Conservation (phyloP, 345 rosid species). For the Excoecaria agallocha region DNA sequence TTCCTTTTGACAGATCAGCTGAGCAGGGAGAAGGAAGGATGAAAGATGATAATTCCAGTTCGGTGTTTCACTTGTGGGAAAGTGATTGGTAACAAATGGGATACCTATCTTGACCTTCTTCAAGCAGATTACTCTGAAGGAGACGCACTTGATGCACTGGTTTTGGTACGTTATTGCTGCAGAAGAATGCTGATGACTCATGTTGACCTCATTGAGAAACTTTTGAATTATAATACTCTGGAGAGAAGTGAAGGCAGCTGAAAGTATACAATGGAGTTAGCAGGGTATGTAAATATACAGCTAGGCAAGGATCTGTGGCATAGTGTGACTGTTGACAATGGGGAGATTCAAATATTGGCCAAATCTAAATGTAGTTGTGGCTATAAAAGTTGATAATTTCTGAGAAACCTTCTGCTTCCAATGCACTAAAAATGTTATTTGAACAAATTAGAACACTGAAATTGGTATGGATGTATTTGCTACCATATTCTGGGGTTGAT, state of each 20-base stretch:
- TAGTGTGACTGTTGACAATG: no score
- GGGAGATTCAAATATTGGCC: no score
- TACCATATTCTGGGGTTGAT: no score
- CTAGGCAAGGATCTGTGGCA: no score
- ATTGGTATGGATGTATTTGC: no score
- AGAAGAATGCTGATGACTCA: slow-evolving; percentile 99
- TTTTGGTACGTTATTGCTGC: slow-evolving; percentile 88
- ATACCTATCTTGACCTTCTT: slow-evolving; percentile 68
- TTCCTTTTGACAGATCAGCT: background rate
- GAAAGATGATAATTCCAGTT: slow-evolving; percentile 68
- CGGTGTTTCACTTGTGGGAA: slow-evolving; percentile 84
- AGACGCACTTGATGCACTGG: slow-evolving; percentile 88
- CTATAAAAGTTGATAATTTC: no score
- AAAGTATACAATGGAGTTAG: background rate
- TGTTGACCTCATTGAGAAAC: slow-evolving; percentile 98
- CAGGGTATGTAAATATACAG: background rate
- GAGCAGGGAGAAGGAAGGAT: background rate
- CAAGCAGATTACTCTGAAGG: slow-evolving; percentile 70
- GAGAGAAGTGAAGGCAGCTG: slow-evolving; percentile 27
- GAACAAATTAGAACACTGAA: no score
- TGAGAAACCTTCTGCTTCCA: no score
- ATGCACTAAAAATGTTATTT: no score
- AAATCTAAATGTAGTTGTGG: no score
- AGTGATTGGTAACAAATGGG: slow-evolving; percentile 86
- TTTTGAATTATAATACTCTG: slow-evolving; percentile 73